Base-by-base conservation (phyloP, 2,329 filamentous ascomycete species). In the Fusarium poae region DNA sequence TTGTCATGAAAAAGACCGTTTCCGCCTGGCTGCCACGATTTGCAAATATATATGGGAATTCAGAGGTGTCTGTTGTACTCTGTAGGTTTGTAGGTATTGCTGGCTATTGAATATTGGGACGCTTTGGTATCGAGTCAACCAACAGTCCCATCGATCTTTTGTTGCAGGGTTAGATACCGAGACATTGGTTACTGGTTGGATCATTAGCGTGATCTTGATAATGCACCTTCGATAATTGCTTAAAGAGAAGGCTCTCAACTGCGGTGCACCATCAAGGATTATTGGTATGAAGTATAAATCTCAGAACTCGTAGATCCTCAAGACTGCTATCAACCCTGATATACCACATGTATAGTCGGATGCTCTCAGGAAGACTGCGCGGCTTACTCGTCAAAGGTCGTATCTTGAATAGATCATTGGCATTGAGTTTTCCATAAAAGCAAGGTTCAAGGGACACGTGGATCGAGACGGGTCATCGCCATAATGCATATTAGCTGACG, bases 1-100 rank as follows among this genome's bases (percentile, higher is more conserved):
- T 48, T 43, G 45, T 40, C 42, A n/a, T n/a, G n/a, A n/a, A n/a
- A n/a, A n/a, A n/a, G n/a, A n/a, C 32, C 56, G 60, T 72, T 74
- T 73, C 62, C 65, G 65, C 40, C 65, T 55, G 8, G 62, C 57
- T 56, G 58, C 57, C 49, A 29, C 25, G 35, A 35, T 25, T 15
- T 27, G n/a, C n/a, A 11, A 29, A 20, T 39, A 23, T 12, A 10
- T 4, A 18, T 16, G 6, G 12, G n/a, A 20, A 20, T 20, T 13
- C 20, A 25, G 40, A 43, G 23, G 18, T 45, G 43, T 10, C 13
- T 30, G 25, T n/a, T 30, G 16, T n/a, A n/a, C n/a, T n/a, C n/a
- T n/a, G n/a, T 10, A 45, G 21, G 40, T 51, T 35, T 52, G 45
- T 16, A 35, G 20, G 21, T 25, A 21, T 16, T 16, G 42, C 18